Evolutionary conservation across 2,329 filamentous ascomycete genomes (phyloP), one percentile per base, ranked within the genome.

Genomic region (Xylariaceae sp.): DNA sequence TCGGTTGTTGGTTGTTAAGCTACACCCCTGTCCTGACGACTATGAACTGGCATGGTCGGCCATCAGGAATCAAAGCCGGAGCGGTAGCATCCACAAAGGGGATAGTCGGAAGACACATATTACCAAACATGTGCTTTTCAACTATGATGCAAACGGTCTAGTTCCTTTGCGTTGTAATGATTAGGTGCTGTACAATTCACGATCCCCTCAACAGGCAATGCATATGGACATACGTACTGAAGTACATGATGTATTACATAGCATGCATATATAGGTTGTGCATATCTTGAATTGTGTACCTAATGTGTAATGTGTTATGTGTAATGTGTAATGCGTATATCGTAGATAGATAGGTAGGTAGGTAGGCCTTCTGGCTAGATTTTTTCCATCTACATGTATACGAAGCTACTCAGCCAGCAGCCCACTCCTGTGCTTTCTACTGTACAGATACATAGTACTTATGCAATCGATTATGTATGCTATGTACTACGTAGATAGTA

Each of bases 51-150:
- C 45, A 44, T 44, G 10, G 10, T 29, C 46, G 51, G 56, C 60
- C 58, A 63, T 45, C 54, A 63, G 59, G 59, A 63, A 56, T 45
- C 50, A 46, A 57, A 57, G 49, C 61, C 61, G 61, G 57, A 44
- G 43, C 46, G 48, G 45, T 55, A 44, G 23, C 4, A 52, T n/a
- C 53, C 40, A 59, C 49, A 40, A 61, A 54, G 48, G 52, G 56
- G 44, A 56, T 55, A 53, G 56, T 56, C 52, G 54, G 44, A 59
- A 59, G 50, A 61, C 53, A 48, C 44, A 50, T 53, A 26, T n/a
- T n/a, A n/a, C n/a, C n/a, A 52, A 51, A 48, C 47, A 45, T 21
- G 37, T 43, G 20, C 52, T 52, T 53, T 57, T 47, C 26, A 32
- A 29, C 23, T 29, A 37, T 37, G 32, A 12, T 14, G 32, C 32